phyloP scores from a whole-genome alignment of 495 filamentous ascomycete species.

The Podospora australis region DNA sequence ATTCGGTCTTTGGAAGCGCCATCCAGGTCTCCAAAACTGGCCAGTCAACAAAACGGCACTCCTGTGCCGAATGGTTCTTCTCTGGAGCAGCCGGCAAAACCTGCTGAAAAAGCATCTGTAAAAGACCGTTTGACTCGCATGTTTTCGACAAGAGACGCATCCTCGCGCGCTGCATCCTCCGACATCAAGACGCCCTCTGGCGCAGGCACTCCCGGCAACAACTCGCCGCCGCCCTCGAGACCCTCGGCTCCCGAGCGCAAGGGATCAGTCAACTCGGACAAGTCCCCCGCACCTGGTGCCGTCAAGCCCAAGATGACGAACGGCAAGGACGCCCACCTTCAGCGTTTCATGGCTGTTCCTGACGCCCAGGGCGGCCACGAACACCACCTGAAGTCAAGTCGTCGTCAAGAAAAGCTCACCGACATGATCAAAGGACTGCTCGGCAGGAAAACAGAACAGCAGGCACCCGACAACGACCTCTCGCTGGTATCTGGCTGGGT shows the following conservation, averaged over 20 bases:
- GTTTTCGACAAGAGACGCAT: conserved; percentile 42
- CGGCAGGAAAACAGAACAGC: conserved; percentile 62
- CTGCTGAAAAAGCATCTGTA: conserved; percentile 40
- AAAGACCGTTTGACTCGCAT: conserved; percentile 46
- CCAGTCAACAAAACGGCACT: conserved; percentile 34
- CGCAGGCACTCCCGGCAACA: not conserved
- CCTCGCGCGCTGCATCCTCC: conserved; percentile 17
- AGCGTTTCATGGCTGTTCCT: conserved; percentile 39
- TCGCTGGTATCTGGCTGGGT: conserved; percentile 95
- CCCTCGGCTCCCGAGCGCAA: conserved; percentile 23
- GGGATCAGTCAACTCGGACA: conserved; percentile 25
- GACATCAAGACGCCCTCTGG: conserved; percentile 15
- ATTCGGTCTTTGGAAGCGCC: conserved; percentile 37
- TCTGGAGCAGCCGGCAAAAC: conserved; percentile 27
- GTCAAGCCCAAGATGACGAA: conserved; percentile 19
- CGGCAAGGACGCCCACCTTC: conserved; percentile 22
- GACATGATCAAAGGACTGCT: conserved; percentile 83
- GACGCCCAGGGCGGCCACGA: conserved; percentile 60
- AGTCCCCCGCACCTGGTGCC: conserved; percentile 6
- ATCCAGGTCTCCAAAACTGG: conserved; percentile 35
- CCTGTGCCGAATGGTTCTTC: conserved; percentile 10
- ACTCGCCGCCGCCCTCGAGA: conserved; percentile 15
- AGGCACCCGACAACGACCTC: conserved; percentile 70
- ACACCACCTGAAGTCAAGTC: conserved; percentile 78
- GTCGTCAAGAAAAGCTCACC: conserved; percentile 91